A percentile compares a stretch with the other conserved stretches of the same genome.
phyloP scores from a whole-genome alignment of 805 yeast species.

The Vanderwaltozyma verrucispora region DNA sequence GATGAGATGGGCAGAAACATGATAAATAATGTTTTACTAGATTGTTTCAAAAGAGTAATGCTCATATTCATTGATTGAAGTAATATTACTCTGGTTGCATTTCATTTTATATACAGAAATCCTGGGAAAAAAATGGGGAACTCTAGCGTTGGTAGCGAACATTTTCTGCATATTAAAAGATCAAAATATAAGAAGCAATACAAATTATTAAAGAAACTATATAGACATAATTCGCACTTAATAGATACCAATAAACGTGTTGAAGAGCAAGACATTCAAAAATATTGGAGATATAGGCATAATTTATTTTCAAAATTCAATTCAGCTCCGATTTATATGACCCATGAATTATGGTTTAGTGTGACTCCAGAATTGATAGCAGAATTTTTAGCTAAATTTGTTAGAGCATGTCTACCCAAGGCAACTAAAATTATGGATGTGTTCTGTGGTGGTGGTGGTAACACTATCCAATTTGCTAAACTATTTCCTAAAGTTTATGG shows the following conservation, averaged over 20 bases:
- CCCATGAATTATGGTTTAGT: slow-evolving; percentile 71
- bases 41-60: not conserved
- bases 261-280: slow-evolving; percentile 10
- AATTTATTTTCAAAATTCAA: slow-evolving; percentile 52
- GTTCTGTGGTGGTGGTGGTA: slow-evolving; percentile 87
- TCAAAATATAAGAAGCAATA: slow-evolving; percentile 14
- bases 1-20: slow-evolving; percentile 1
- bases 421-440: slow-evolving; percentile 47
- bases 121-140: not conserved
- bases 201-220: not conserved
- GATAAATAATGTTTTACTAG: not conserved
- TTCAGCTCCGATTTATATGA: slow-evolving; percentile 51
- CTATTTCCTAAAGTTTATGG: slow-evolving; percentile 48
- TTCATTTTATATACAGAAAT: no score
- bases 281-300: slow-evolving; percentile 57
- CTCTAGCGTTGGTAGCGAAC: slow-evolving; percentile 2
- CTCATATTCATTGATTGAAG: no score
- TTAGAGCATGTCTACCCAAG: slow-evolving; percentile 41
- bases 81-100: no score
- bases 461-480: slow-evolving; percentile 63
- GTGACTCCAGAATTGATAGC: slow-evolving; percentile 81
- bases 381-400: slow-evolving; percentile 42
- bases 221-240: not conserved
- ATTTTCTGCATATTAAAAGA: slow-evolving; percentile 13
- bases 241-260: not conserved